phyloP scores from a whole-genome alignment of 2,329 filamentous ascomycete species.

The Beauveria rudraprayagi region DNA sequence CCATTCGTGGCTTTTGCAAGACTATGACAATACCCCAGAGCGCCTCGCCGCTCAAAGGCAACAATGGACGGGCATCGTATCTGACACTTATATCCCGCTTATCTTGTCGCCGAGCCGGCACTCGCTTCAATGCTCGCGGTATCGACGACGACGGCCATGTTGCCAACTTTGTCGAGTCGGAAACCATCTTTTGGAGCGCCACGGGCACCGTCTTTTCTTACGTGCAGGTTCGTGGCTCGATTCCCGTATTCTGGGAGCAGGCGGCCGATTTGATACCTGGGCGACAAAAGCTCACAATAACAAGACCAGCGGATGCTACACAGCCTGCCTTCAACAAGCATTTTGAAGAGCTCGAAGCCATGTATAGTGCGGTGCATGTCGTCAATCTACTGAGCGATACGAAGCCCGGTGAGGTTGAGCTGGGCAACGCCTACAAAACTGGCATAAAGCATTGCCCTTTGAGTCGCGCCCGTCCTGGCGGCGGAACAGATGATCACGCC shows the following conservation, averaged over 20 bases:
- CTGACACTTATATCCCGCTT: conserved; percentile 86
- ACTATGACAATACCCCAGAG: conserved; percentile 78
- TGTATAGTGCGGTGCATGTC: conserved; percentile 85
- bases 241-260: conserved; percentile 97
- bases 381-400: conserved; percentile 89
- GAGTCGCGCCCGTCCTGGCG: conserved; percentile 46
- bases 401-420: conserved; percentile 77
- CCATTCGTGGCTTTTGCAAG: conserved; percentile 85
- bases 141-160: conserved; percentile 98
- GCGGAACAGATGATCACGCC: conserved; percentile 56
- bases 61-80: conserved; percentile 68
- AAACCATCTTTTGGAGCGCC: conserved; percentile 84
- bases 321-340: conserved; percentile 95
- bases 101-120: conserved; percentile 85
- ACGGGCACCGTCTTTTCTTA: conserved; percentile 80
- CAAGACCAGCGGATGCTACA: conserved; percentile 79
- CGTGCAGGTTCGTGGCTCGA: conserved; percentile 82
- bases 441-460: conserved; percentile 69
- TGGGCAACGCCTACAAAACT: conserved; percentile 70
- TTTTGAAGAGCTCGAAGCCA: conserved; percentile 76
- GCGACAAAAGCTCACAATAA: conserved; percentile 90
- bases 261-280: conserved; percentile 77
- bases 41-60: conserved; percentile 60
- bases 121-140: conserved; percentile 91
- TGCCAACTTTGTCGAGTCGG: conserved; percentile 97